A percentile compares a stretch with the other conserved stretches of the same genome.
phyloP scores from a whole-genome alignment of 2,329 filamentous ascomycete genomes.

The Thielaviopsis musarum region DNA sequence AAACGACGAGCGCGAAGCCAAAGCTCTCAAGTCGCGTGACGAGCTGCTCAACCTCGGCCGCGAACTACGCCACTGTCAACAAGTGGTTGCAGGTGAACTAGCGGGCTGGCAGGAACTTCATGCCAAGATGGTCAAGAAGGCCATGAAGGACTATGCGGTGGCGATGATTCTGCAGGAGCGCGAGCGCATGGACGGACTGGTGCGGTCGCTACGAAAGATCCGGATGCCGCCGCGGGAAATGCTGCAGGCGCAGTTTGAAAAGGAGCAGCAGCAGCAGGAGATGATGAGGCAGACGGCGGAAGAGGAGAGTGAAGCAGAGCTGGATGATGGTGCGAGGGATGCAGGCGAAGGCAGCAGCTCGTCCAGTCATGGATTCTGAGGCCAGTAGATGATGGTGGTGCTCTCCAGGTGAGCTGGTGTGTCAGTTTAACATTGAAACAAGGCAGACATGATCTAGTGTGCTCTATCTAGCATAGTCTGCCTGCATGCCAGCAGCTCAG shows the following conservation, averaged over 20 bases:
- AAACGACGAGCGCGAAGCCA: slow-evolving; percentile 70
- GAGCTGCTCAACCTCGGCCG: slow-evolving; percentile 61
- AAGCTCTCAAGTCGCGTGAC: slow-evolving; percentile 49
- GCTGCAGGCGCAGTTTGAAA: not conserved
- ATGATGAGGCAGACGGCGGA: not conserved
- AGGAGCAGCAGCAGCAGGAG: not conserved
- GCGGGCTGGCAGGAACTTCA: slow-evolving; percentile 90
- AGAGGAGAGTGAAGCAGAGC: not conserved
- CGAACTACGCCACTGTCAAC: slow-evolving; percentile 81
- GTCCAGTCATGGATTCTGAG: no score
- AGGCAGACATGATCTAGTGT: no score
- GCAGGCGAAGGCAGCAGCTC: not conserved
- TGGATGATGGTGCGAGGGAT: not conserved
- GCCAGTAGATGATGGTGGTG: not conserved
- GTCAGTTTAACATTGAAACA: no score
- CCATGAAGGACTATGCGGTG: slow-evolving; percentile 59
- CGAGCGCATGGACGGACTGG: slow-evolving; percentile 64
- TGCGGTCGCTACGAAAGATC: slow-evolving; percentile 55
- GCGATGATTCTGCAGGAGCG: slow-evolving; percentile 67
- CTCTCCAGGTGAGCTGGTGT: not conserved
- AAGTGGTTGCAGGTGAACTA: slow-evolving; percentile 78
- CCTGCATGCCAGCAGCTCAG: no score
- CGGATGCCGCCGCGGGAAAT: slow-evolving; percentile 14
- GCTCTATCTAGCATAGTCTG: no score
- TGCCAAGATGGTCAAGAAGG: slow-evolving; percentile 56